Base-by-base conservation (phyloP, 164 flowering plant species). In the Protea cynaroides region DNA sequence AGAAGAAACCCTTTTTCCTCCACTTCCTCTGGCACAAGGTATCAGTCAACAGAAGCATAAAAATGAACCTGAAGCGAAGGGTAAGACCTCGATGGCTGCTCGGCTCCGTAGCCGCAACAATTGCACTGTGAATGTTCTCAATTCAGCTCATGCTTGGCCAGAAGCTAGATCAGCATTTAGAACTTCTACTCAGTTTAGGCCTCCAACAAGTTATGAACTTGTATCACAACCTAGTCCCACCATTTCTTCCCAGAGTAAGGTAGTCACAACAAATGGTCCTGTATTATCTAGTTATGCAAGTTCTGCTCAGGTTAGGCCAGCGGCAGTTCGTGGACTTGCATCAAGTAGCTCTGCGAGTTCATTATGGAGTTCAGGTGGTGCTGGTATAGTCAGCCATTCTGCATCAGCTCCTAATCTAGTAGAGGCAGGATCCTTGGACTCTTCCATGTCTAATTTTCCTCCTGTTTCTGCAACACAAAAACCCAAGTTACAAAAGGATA, bases 1-100 rank as follows among this genome's bases (percentile, higher is more conserved):
- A 24, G 75, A 58, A 70, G 87, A 81, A 58, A 79, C 87, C 68
- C 74, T 81, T 7, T 87, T 87, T 67, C 93, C 88, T 56, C 88
- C 93, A 8, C 87, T 87, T 4, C 43, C 81, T 23, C 21, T 24
- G 47, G 78, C 72, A 12, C 55, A 83, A 17, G 71, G 71, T 14
- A 66, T 59, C 58, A 75, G 75, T 68, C 84, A 77, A 58, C 75
- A 66, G 49, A 80, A 68, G 10, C 15, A 76, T 15, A 66, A 62
- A 49, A 61, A 34, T n/a, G 72, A 69, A 9, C 59, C 74, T 7
- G 77, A 73, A 37, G 71, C 60, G 22, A 62, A 53, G 36, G 67
- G 78, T 18, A 65, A 36, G 61, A 83, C 72, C 47, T 72, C 79
- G 3, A 76, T 87, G 89, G 89, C 85, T 44, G 85, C 84, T 18